Conservation (phyloP, 441 rosid genomes). For the Pelargonium myrrhifolium region DNA sequence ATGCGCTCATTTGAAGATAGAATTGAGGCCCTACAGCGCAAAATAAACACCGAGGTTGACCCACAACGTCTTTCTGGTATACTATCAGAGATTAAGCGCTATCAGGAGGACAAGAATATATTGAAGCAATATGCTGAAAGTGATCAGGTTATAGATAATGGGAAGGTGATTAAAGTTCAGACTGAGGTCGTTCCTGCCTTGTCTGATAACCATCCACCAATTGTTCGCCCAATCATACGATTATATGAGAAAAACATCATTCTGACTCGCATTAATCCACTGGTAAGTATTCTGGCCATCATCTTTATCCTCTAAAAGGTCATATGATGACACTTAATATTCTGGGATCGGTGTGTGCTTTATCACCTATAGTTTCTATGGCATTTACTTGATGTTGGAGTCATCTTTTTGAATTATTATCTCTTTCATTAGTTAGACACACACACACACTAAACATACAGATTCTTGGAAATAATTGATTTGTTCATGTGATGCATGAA, state of each 20-base stretch:
- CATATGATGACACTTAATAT: background rate
- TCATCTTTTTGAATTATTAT: background rate
- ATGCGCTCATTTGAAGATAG: slow-evolving; percentile 94
- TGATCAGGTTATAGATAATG: slow-evolving; percentile 64
- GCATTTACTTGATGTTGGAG: background rate
- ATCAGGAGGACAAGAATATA: slow-evolving; percentile 58
- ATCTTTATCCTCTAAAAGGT: background rate
- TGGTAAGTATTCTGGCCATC: slow-evolving; percentile 37
- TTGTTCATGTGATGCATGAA: background rate
- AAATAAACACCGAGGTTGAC: slow-evolving; percentile 77
- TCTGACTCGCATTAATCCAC: slow-evolving; percentile 87
- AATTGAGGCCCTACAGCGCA: slow-evolving; percentile 59
- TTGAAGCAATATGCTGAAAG: slow-evolving; percentile 79
- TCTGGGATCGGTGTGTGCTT: background rate
- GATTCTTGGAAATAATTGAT: background rate
- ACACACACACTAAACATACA: background rate
- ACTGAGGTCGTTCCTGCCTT: slow-evolving; percentile 63
- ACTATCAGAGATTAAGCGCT: slow-evolving; percentile 70
- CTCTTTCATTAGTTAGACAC: background rate
- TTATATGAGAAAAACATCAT: slow-evolving; percentile 64
- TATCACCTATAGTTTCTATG: background rate
- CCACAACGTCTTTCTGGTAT: slow-evolving; percentile 56
- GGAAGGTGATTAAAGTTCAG: slow-evolving; percentile 63
- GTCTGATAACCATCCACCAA: slow-evolving; percentile 54
- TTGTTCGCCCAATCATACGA: slow-evolving; percentile 77